Evolutionary conservation across 2,329 filamentous ascomycete species (phyloP), one percentile per base, ranked within the genome.

Genomic region (Colletotrichum ledebouriae): DNA sequence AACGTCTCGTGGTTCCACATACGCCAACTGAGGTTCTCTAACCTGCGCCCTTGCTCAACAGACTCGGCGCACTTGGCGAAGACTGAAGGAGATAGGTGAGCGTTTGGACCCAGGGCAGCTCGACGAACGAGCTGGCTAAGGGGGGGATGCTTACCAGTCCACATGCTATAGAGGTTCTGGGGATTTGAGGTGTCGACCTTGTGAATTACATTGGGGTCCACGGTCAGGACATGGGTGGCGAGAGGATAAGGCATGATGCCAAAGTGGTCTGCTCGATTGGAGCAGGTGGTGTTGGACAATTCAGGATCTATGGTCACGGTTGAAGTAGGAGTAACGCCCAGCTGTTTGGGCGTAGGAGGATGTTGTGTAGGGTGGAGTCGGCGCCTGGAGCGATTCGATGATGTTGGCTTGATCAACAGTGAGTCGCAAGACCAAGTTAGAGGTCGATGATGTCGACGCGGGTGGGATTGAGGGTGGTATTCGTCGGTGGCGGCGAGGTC

Each of bases 1-100:
- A 97, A 94, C 11, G 93, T 95, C 78, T 98, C 94, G 75, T 94
- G 88, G 75, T 94, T 97, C 95, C 94, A 98, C 70, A 98, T 83
- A 75, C 96, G 87, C 96, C 96, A 98, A 78, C 92, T 97, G 71
- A 99, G 85, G 82, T 99, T 98, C 79, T 98, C 96, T 77, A 98
- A 85, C 76, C 96, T 87, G 77, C 93, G 90, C 65, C 96, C 96
- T 80, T 98, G 92, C 78, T 97, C 93, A 78, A 98, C 91, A 59
- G 94, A 96, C 76, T 96, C 93, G 77, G 94, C 94, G 80, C 95
- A 97, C 82, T 94, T 93, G 59, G 94, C 95, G 78, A 98, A 98
- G 69, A 98, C 94, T 96, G 77, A 47, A 69, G 12, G 37, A 44
- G 11, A 61, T 57, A 46, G 50, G 64, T 68, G 15, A 60, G 59